These are phyloP conservation scores for Amauroascus verrucosus DNA, from an alignment of 2,329 filamentous ascomycete genomes.

Conservation along the genomic window DNA sequence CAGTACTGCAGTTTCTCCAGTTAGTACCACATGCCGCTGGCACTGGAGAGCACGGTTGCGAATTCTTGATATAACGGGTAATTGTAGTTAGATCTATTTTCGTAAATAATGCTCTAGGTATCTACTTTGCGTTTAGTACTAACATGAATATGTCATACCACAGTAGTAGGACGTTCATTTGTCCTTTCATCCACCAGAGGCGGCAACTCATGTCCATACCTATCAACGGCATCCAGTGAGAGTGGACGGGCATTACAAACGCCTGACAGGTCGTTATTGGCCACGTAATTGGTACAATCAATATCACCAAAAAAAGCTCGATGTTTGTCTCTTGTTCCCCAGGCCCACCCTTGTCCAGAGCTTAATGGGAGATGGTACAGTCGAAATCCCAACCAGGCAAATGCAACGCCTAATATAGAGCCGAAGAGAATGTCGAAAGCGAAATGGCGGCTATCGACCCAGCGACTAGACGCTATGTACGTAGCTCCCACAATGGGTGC, in stretches of 20 bases:
- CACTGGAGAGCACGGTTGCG: too few relatives aligned
- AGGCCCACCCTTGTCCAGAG: conserved; percentile 77
- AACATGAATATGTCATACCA: background rate
- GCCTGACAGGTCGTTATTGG: background rate
- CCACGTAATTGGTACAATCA: conserved; percentile 24
- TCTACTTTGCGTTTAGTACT: too few relatives aligned
- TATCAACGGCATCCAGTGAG: background rate
- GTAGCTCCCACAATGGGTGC: conserved; percentile 64
- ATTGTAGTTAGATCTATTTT: too few relatives aligned
- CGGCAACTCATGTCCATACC: background rate
- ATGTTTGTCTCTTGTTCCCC: conserved; percentile 64
- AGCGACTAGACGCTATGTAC: conserved; percentile 77
- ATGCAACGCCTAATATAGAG: conserved; percentile 62
- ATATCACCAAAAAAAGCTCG: conserved; percentile 51
- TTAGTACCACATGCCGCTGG: too few relatives aligned
- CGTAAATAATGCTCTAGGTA: too few relatives aligned
- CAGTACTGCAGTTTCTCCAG: too few relatives aligned
- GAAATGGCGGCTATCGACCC: conserved; percentile 79
- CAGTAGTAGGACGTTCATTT: background rate
- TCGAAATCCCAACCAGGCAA: conserved; percentile 65
- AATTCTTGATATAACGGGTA: too few relatives aligned
- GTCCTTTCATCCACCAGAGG: background rate
- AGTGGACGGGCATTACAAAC: background rate
- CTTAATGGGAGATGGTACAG: conserved; percentile 76
- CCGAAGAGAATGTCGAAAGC: conserved; percentile 88